A percentile compares a stretch with the other conserved stretches of the same genome.
phyloP scores from a whole-genome alignment of 306 rosid genomes.

The Corylus heterophylla region DNA sequence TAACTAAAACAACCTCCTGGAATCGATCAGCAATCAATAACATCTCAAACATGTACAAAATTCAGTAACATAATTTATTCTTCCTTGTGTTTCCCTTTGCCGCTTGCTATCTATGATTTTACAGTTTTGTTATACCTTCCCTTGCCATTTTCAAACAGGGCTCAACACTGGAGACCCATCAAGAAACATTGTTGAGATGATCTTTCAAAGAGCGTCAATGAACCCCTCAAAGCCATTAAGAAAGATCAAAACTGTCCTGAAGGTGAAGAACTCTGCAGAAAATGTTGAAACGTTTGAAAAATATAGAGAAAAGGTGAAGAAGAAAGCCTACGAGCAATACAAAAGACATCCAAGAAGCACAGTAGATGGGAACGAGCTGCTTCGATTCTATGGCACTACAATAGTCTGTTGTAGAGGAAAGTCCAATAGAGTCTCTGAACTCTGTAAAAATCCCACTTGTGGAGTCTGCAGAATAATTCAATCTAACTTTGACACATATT shows the following conservation, averaged over 20 bases:
- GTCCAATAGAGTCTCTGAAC: conserved; percentile 39
- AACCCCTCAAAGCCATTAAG: conserved; percentile 47
- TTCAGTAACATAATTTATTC: too few relatives aligned
- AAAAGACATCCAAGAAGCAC: conserved; percentile 57
- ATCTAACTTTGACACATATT: conserved; percentile 40
- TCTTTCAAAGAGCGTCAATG: conserved; percentile 54
- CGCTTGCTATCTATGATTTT: not conserved
- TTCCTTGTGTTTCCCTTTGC: not conserved
- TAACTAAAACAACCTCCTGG: too few relatives aligned
- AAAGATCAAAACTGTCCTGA: conserved; percentile 50
- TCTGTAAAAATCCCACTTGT: conserved; percentile 51
- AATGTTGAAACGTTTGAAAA: conserved; percentile 54
- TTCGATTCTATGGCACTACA: conserved; percentile 57
- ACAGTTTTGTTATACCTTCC: conserved; percentile 10
- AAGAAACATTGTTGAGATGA: conserved; percentile 72
- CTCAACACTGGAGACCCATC: conserved; percentile 58
- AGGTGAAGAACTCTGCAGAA: conserved; percentile 50
- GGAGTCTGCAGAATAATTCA: conserved; percentile 56
- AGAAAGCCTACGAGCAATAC: conserved; percentile 32
- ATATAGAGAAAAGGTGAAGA: conserved; percentile 71
- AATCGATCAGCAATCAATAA: too few relatives aligned
- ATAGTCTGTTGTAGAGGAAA: conserved; percentile 50
- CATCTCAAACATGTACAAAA: too few relatives aligned
- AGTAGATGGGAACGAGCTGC: conserved; percentile 70
- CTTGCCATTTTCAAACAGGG: conserved; percentile 36